A percentile compares a stretch with the other conserved stretches of the same genome.
Evolutionary conservation across 345 rosid genomes (phyloP).

Genomic region (Turritis glabra): DNA sequence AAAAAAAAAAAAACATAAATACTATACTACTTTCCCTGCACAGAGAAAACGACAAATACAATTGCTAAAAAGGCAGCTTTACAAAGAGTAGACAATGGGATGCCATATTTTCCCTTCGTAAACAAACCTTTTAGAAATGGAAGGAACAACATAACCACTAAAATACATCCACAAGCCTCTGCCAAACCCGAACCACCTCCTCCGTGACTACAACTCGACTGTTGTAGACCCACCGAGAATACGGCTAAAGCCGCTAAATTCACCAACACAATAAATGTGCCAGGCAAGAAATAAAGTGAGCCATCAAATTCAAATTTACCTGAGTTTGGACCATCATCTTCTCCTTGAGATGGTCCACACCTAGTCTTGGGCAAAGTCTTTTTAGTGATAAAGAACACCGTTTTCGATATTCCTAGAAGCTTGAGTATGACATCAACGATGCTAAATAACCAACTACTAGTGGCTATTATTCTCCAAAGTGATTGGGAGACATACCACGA

Average conservation of each 20-base stretch:
- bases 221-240: conserved; percentile 13
- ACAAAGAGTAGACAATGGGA: conserved; percentile 48
- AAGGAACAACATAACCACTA: conserved; percentile 45
- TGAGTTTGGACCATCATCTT: not conserved
- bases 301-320: conserved; percentile 47
- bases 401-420: conserved; percentile 48
- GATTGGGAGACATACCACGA: not conserved
- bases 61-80: conserved; percentile 45
- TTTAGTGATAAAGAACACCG: conserved; percentile 49
- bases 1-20: too few species aligned
- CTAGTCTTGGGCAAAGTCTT: conserved; percentile 39
- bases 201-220: not conserved
- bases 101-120: conserved; percentile 55
- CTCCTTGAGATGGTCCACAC: not conserved
- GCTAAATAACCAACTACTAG: conserved; percentile 50
- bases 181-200: conserved; percentile 37
- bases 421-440: conserved; percentile 36
- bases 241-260: conserved; percentile 37
- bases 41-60: conserved; percentile 21
- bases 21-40: not conserved
- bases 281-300: conserved; percentile 50
- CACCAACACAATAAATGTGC: conserved; percentile 50
- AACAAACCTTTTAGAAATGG: conserved; percentile 55
- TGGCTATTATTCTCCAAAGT: conserved; percentile 1
- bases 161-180: conserved; percentile 43